Base-by-base conservation (phyloP, 331 rosid species). In the Quercus phellos region DNA sequence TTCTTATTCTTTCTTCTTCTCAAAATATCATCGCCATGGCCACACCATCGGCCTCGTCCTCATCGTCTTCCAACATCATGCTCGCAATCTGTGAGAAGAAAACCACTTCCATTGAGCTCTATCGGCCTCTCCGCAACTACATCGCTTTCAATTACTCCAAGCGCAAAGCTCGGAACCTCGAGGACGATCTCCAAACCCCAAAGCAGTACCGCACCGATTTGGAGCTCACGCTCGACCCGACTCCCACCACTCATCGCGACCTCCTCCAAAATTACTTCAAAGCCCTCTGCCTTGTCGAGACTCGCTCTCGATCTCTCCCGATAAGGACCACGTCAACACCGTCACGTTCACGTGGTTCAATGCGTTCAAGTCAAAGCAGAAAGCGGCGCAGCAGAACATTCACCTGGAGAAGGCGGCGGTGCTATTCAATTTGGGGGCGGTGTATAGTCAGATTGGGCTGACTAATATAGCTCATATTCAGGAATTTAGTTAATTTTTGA, bases 111-210 rank as follows among this genome's bases (percentile, higher is more conserved):
- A 50, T 87, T 58, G 98, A 95, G 68, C 88, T 95, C 42, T 95
- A 90, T 29, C 93, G 96, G 1, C 96, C 99, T 0, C 94, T 95
- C 7, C 97, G 99, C 88, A 95, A 91, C 73, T 95, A 79, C 87
- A 84, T 92, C 73, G 78, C 92, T 18, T 90, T 86, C 88, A 87
- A 91, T 74, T 95, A 95, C 91, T 95, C 99, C n/a, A 96, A 95
- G 24, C 92, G 96, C 68, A 96, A 95, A 34, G 98, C 99, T 11
- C 97, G 90, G 51, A 93, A 88, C 85, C 87, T 91, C 55, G 97
- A 95, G 55, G 99, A 95, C 77, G 96, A 95, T 74, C 97, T 95
- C 81, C 93, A 95, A 90, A 90, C 92, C 88, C 90, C 92, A 1
- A 95, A 92, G 68, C 90, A 90, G 27, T 82, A 77, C 59, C 94